Evolutionary conservation across 441 rosid species (phyloP).

Genomic region (Adansonia rubrostipa): DNA sequence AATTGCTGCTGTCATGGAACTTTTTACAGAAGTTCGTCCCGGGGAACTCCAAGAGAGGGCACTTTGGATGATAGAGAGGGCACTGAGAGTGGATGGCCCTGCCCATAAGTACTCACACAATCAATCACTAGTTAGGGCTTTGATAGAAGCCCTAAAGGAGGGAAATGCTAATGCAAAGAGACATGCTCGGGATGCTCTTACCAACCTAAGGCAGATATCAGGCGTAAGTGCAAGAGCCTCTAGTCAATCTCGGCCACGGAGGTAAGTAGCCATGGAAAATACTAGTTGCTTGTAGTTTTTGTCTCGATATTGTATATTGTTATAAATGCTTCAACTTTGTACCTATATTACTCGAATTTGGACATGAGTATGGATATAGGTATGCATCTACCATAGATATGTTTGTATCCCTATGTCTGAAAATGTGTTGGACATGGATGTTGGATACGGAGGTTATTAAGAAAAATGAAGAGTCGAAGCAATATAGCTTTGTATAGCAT

Average conservation of each 20-base stretch:
- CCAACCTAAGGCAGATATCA: conserved; percentile 47
- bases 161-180: conserved; percentile 41
- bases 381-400: no score
- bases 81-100: conserved; percentile 42
- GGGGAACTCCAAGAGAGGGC: conserved; percentile 46
- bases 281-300: neutral
- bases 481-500: neutral
- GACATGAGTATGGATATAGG: no score
- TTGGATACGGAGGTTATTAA: no score
- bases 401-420: no score
- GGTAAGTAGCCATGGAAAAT: conserved; percentile 24
- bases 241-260: conserved; percentile 29
- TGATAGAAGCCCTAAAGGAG: conserved; percentile 42
- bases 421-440: no score
- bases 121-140: conserved; percentile 35
- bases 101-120: conserved; percentile 35
- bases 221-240: conserved; percentile 30
- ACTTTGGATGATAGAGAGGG: conserved; percentile 43
- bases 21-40: conserved; percentile 39
- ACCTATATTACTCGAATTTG: neutral
- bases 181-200: conserved; percentile 47
- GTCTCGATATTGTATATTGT: conserved; percentile 12
- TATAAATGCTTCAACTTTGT: conserved; percentile 7
- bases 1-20: conserved; percentile 30
- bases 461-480: no score